Percentiles rank a stretch among this genome's conserved stretches.
These are phyloP conservation scores for Fusarium subtropicale DNA, from an alignment of 2,329 filamentous ascomycete genomes.

Conservation along the genomic window DNA sequence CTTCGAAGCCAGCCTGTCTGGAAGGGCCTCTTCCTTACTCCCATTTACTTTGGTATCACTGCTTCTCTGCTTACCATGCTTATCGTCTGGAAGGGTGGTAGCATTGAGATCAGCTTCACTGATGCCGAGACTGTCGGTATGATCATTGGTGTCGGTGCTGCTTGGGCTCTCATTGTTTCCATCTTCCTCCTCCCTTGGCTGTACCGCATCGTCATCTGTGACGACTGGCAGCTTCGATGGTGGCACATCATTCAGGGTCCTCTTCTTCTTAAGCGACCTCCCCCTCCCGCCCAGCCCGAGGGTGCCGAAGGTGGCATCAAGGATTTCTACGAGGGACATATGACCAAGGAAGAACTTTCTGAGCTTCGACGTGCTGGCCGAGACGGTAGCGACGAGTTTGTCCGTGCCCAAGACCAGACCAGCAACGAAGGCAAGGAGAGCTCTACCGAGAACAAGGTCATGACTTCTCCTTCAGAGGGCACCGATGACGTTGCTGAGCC, in stretches of 20 bases:
- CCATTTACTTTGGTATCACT: conserved; percentile 68
- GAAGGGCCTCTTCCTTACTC: conserved; percentile 64
- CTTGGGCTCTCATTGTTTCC: conserved; percentile 59
- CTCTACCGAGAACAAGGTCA: conserved; percentile 31
- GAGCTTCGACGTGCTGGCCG: conserved; percentile 52
- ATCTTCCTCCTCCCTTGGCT: conserved; percentile 70
- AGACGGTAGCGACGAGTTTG: conserved; percentile 39
- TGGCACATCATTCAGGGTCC: conserved; percentile 67
- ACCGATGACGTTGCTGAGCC: conserved; percentile 4
- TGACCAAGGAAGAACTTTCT: conserved; percentile 64
- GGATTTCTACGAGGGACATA: conserved; percentile 68
- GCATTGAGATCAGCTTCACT: conserved; percentile 54
- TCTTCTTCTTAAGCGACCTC: conserved; percentile 60
- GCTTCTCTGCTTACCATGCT: conserved; percentile 68
- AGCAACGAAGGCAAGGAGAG: conserved; percentile 44
- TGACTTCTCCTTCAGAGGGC: conserved; percentile 26
- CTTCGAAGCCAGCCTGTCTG: conserved; percentile 64
- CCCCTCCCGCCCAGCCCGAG: conserved; percentile 70
- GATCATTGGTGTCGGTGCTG: conserved; percentile 65
- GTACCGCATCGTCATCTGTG: conserved; percentile 66
- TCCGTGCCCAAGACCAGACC: conserved; percentile 34
- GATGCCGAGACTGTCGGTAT: conserved; percentile 62
- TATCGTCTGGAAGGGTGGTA: conserved; percentile 67
- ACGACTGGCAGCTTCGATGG: conserved; percentile 70
- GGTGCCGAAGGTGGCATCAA: conserved; percentile 67